Evolutionary conservation across 2,329 filamentous ascomycete species (phyloP).

Genomic region (Cercospora sesami): DNA sequence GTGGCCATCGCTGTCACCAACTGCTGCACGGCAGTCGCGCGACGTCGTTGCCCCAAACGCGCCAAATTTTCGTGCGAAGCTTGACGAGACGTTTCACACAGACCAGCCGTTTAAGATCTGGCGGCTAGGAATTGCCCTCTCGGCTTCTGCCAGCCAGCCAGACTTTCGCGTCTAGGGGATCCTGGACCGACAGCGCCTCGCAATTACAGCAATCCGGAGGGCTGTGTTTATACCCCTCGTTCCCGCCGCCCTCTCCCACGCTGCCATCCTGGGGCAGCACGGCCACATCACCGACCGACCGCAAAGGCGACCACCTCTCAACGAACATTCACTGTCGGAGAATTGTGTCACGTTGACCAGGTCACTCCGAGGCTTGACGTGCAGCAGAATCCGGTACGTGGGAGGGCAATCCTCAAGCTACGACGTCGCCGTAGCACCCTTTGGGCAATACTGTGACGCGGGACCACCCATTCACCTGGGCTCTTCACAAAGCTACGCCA

Average conservation of each 20-base stretch:
- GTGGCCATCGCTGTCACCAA: slow-evolving; percentile 4
- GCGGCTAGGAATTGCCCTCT: slow-evolving; percentile 13
- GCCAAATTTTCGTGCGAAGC: background rate
- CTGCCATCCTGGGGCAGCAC: slow-evolving; percentile 4
- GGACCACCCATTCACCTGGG: slow-evolving; percentile 22
- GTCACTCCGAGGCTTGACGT: slow-evolving; percentile 10
- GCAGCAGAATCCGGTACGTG: slow-evolving; percentile 15
- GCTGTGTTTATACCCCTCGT: slow-evolving; percentile 6
- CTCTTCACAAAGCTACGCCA: slow-evolving; percentile 10
- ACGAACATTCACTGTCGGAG: slow-evolving; percentile 12
- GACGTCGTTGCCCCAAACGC: slow-evolving; percentile 11
- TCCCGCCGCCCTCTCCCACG: background rate
- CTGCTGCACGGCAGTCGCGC: slow-evolving; percentile 7
- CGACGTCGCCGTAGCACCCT: slow-evolving; percentile 17
- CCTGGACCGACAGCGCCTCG: slow-evolving; percentile 20
- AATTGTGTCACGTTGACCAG: slow-evolving; percentile 14
- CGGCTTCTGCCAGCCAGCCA: background rate
- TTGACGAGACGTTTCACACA: slow-evolving; percentile 14
- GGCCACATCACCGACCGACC: background rate
- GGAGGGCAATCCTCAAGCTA: slow-evolving; percentile 10
- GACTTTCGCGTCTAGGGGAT: slow-evolving; percentile 13
- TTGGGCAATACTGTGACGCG: slow-evolving; percentile 18
- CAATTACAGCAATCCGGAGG: slow-evolving; percentile 17
- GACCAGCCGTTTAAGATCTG: slow-evolving; percentile 15
- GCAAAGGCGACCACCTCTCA: slow-evolving; percentile 1